A percentile compares a stretch with the other conserved stretches of the same genome.
Conservation (phyloP, 2,329 filamentous ascomycete genomes). For the Claviceps digitariae region DNA sequence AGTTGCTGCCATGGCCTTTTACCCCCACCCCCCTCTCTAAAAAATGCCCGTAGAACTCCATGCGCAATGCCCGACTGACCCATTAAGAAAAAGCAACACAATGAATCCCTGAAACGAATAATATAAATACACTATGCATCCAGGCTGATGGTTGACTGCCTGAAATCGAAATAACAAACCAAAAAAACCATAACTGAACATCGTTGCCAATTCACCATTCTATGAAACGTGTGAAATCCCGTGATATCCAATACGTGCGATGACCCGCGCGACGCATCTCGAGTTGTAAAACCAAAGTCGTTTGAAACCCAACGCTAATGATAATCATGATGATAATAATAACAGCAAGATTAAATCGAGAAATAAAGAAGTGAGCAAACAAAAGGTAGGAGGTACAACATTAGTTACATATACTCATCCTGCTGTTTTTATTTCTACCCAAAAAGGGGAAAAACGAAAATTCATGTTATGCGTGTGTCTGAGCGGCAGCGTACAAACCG, state of each 20-base stretch:
- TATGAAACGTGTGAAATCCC: neutral
- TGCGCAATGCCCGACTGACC: too few species aligned
- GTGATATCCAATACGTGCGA: neutral
- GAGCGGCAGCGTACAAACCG: neutral
- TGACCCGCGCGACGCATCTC: constrained; percentile 4
- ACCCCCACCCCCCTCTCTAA: too few species aligned
- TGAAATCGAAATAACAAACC: neutral
- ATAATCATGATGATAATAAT: neutral
- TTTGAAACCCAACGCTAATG: neutral
- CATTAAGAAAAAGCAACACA: too few species aligned
- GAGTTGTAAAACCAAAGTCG: neutral
- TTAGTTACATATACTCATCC: too few species aligned
- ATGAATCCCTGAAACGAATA: too few species aligned
- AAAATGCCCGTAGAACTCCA: too few species aligned
- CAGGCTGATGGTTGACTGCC: neutral
- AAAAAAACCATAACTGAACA: too few species aligned
- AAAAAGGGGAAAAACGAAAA: too few species aligned
- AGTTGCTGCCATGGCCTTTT: too few species aligned
- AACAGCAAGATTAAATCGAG: neutral
- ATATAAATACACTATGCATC: neutral
- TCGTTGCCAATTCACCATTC: neutral
- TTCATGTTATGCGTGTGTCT: neutral
- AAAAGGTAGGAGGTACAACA: too few species aligned
- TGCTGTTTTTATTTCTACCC: too few species aligned
- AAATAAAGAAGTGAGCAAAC: neutral